Evolutionary conservation across 768 basidiomycete species (phyloP).

Genomic region (Boletus sp.): DNA sequence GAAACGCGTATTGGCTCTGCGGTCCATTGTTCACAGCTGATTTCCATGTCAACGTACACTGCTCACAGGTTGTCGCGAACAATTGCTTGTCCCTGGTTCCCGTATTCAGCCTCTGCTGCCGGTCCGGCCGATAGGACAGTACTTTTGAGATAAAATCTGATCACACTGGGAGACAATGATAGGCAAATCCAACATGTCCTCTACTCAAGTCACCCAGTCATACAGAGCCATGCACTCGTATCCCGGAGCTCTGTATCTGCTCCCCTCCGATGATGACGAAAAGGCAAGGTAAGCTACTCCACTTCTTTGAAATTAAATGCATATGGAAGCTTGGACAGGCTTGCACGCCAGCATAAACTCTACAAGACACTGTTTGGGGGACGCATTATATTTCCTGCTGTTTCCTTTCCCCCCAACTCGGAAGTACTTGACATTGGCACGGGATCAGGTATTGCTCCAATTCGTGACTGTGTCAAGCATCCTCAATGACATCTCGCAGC

Average conservation of each 20-base stretch:
- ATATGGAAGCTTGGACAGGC: background rate
- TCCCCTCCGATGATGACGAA: constrained; percentile 23
- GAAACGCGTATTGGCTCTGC: too few species aligned
- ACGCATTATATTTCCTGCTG: constrained; percentile 14
- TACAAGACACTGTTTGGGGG: constrained; percentile 17
- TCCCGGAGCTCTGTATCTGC: constrained; percentile 19
- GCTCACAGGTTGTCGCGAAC: too few species aligned
- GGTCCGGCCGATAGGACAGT: background rate
- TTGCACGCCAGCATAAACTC: constrained; percentile 18
- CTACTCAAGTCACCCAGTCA: background rate
- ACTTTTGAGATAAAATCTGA: background rate
- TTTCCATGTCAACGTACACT: too few species aligned
- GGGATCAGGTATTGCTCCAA: constrained; percentile 17
- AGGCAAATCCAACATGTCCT: background rate
- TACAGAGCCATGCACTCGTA: constrained; percentile 16
- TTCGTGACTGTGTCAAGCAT: background rate
- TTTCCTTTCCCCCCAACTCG: constrained; percentile 1
- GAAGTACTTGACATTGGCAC: constrained; percentile 24
- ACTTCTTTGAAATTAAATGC: background rate
- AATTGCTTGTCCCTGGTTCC: too few species aligned
- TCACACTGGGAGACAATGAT: background rate
- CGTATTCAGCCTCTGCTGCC: too few species aligned
- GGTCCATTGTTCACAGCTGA: too few species aligned
- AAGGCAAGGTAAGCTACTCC: constrained; percentile 5
- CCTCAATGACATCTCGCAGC: background rate